Percentiles rank a stretch among this genome's conserved stretches.
Conservation (phyloP, 306 rosid species). For the Gillenia trifoliata region DNA sequence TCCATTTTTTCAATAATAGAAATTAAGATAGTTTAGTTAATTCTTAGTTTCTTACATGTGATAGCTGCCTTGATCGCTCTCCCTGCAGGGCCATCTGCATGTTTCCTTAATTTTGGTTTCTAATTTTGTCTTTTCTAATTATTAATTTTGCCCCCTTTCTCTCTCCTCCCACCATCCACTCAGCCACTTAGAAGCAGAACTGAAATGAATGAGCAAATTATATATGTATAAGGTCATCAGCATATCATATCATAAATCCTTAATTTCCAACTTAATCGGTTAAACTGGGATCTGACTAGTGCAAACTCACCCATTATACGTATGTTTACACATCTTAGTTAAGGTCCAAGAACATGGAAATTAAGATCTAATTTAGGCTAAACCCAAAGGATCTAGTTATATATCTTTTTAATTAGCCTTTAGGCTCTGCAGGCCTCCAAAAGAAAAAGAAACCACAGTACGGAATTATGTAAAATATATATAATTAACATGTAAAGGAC, state of each 20-base stretch:
- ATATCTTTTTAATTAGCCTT: background rate
- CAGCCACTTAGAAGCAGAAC: conserved; percentile 11
- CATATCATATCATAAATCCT: background rate
- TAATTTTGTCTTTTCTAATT: conserved; percentile 21
- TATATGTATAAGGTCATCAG: background rate
- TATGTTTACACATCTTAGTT: background rate
- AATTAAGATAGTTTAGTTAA: background rate
- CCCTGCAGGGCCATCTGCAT: conserved; percentile 18
- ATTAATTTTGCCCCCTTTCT: conserved; percentile 15
- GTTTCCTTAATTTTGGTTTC: conserved; percentile 29
- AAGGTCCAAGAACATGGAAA: conserved; percentile 16
- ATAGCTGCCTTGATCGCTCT: background rate
- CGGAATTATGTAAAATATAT: background rate
- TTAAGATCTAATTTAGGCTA: conserved; percentile 22
- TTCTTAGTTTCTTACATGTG: background rate
- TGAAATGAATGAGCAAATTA: conserved; percentile 28
- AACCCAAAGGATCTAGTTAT: conserved; percentile 11
- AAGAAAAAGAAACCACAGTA: conserved; percentile 20
- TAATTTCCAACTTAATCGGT: background rate
- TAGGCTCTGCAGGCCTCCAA: conserved; percentile 17
- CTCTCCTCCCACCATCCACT: conserved; percentile 1
- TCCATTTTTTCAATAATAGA: background rate
- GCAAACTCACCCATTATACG: background rate
- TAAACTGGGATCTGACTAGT: background rate
- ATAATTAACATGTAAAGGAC: background rate